A percentile compares a stretch with the other conserved stretches of the same genome.
phyloP scores from a whole-genome alignment of 225 moss, liverwort and hornwort species.

The Sphagnum tenellum region DNA sequence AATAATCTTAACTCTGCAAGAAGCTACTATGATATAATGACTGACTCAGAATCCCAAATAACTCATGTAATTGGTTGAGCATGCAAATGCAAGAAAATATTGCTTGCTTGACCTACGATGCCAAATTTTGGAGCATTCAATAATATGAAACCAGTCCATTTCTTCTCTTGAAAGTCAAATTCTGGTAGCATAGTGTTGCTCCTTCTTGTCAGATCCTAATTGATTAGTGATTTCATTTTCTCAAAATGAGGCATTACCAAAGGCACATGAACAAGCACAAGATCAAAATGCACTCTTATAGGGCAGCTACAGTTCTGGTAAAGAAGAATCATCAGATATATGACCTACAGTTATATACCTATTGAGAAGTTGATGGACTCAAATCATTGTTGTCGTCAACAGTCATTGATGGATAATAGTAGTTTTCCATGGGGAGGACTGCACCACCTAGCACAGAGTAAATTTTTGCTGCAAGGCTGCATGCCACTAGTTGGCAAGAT shows the following conservation, averaged over 20 bases:
- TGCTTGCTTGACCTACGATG: constrained; percentile 35
- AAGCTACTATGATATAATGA: too few species aligned
- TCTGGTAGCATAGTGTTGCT: constrained; percentile 61
- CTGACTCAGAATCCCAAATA: too few species aligned
- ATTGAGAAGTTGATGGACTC: constrained; percentile 58
- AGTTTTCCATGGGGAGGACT: constrained; percentile 68
- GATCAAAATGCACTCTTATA: too few species aligned
- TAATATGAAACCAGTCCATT: constrained; percentile 39
- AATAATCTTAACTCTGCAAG: too few species aligned
- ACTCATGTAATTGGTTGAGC: too few species aligned
- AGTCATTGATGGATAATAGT: constrained; percentile 56
- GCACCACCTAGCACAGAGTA: constrained; percentile 75
- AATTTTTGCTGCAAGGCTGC: constrained; percentile 71
- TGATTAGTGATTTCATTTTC: constrained; percentile 1
- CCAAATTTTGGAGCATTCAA: constrained; percentile 77
- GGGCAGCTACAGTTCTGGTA: too few species aligned
- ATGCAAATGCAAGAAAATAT: too few species aligned
- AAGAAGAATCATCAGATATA: too few species aligned
- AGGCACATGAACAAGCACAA: too few species aligned
- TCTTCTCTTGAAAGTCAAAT: constrained; percentile 72
- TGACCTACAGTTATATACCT: constrained; percentile 60
- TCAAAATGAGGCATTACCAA: too few species aligned
- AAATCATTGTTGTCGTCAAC: constrained; percentile 66
- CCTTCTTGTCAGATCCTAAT: constrained; percentile 61
- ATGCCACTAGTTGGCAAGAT: not conserved